Percentiles rank a stretch among this genome's conserved stretches.
phyloP scores from a whole-genome alignment of 306 rosid genomes.

The Quercus ilex region DNA sequence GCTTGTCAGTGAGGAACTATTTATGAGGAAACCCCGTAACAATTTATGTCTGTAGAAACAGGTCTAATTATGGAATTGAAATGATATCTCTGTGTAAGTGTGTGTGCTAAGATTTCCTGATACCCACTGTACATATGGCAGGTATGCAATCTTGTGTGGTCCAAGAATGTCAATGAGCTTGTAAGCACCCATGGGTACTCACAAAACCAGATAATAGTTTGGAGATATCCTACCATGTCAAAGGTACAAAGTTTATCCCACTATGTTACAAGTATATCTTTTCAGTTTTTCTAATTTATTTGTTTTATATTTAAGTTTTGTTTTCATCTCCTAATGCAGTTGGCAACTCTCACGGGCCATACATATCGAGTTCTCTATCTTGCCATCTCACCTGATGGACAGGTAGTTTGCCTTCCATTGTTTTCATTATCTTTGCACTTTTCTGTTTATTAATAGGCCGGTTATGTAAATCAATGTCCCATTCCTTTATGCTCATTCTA shows the following conservation, averaged over 20 bases:
- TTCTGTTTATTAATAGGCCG: neutral
- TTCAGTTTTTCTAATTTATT: neutral
- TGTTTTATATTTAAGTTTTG: constrained; percentile 4
- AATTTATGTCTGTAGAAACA: neutral
- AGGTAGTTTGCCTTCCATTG: constrained; percentile 43
- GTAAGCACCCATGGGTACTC: constrained; percentile 99
- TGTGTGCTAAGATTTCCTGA: constrained; percentile 1
- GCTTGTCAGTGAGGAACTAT: neutral
- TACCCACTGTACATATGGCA: constrained; percentile 33
- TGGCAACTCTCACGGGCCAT: constrained; percentile 96
- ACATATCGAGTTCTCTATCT: constrained; percentile 93
- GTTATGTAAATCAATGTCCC: constrained; percentile 6
- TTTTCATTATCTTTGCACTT: neutral
- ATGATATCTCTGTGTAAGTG: neutral
- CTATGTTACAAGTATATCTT: constrained; percentile 5
- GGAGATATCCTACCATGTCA: constrained; percentile 99
- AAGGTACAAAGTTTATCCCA: constrained; percentile 51
- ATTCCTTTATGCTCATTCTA: constrained; percentile 5
- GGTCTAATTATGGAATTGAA: neutral
- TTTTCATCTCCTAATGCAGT: constrained; percentile 42
- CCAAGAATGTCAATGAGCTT: constrained; percentile 94
- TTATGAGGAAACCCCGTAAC: neutral
- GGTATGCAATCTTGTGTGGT: constrained; percentile 99
- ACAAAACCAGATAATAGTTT: constrained; percentile 95
- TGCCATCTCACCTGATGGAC: constrained; percentile 98